Conservation (phyloP, 2,329 filamentous ascomycete genomes). For the Fulvia fulva region DNA sequence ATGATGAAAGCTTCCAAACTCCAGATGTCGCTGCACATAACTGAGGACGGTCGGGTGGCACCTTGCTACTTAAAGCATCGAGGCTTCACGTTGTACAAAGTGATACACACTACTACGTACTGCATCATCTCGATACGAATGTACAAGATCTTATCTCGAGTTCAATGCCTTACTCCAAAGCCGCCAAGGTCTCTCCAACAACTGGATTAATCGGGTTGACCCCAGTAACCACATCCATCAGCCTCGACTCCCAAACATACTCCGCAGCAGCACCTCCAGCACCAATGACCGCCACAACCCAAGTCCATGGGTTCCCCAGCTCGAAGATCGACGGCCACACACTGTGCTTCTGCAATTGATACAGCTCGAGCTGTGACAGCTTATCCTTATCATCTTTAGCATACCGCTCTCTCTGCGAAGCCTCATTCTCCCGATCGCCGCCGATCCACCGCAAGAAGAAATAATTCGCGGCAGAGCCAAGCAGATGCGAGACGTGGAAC, state of each 20-base stretch:
- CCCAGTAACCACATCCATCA: not conserved
- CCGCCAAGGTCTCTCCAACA: conserved; percentile 11
- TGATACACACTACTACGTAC: too few relatives aligned
- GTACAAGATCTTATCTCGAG: not conserved
- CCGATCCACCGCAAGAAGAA: conserved; percentile 55
- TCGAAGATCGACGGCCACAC: conserved; percentile 56
- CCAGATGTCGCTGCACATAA: too few relatives aligned
- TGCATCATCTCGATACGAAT: not conserved
- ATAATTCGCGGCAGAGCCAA: conserved; percentile 58
- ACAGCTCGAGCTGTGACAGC: conserved; percentile 51
- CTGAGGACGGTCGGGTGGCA: too few relatives aligned
- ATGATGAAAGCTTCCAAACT: not conserved
- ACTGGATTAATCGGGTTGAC: conserved; percentile 2
- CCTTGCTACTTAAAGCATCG: too few relatives aligned
- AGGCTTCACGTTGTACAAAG: too few relatives aligned
- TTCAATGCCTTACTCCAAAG: not conserved
- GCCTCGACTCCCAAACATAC: conserved; percentile 8
- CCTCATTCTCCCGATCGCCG: conserved; percentile 55
- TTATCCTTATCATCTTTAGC: conserved; percentile 49
- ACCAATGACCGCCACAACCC: conserved; percentile 51
- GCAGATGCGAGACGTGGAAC: conserved; percentile 52
- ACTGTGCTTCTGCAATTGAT: conserved; percentile 53
- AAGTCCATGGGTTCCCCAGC: conserved; percentile 54
- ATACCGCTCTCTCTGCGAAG: conserved; percentile 52
- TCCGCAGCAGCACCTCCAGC: conserved; percentile 39